phyloP scores from a whole-genome alignment of 257 asterid species.

The Paraleonurus japonicus region DNA sequence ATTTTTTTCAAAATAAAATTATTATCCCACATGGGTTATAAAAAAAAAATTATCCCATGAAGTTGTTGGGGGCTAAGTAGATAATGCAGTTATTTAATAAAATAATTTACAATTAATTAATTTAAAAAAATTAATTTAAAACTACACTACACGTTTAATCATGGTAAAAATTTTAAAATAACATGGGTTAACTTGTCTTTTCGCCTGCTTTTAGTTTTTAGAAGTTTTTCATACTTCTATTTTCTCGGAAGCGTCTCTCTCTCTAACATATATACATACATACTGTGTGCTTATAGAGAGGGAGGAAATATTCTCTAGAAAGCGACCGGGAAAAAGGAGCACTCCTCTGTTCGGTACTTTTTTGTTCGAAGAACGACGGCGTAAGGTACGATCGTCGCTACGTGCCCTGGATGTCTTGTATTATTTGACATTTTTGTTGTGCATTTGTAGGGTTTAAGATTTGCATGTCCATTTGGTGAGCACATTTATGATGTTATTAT shows the following conservation, averaged over 20 bases:
- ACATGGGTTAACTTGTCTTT: slow-evolving; percentile 18
- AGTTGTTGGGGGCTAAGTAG: no score
- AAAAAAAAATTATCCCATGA: no score
- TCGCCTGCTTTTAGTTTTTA: slow-evolving; percentile 14
- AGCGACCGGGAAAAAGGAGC: slow-evolving; percentile 14
- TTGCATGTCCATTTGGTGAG: slow-evolving; percentile 18
- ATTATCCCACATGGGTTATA: no score
- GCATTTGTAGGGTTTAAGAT: slow-evolving; percentile 17
- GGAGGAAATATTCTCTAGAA: slow-evolving; percentile 16
- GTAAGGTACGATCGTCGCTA: slow-evolving; percentile 25
- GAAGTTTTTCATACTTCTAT: slow-evolving; percentile 25
- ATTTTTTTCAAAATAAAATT: no score
- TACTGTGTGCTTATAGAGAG: not conserved
- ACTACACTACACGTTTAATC: not conserved
- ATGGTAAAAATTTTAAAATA: slow-evolving; percentile 6
- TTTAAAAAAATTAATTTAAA: not conserved
- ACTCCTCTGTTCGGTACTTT: slow-evolving; percentile 10
- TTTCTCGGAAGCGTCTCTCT: slow-evolving; percentile 11
- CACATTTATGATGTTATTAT: not conserved
- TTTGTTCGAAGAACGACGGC: slow-evolving; percentile 17
- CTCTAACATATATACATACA: not conserved
- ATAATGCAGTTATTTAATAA: no score
- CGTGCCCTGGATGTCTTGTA: slow-evolving; percentile 12
- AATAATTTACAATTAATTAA: no score
- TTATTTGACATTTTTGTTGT: not conserved